Evolutionary conservation across 2,329 filamentous ascomycete species (phyloP).

Genomic region (Aureobasidium sp.): DNA sequence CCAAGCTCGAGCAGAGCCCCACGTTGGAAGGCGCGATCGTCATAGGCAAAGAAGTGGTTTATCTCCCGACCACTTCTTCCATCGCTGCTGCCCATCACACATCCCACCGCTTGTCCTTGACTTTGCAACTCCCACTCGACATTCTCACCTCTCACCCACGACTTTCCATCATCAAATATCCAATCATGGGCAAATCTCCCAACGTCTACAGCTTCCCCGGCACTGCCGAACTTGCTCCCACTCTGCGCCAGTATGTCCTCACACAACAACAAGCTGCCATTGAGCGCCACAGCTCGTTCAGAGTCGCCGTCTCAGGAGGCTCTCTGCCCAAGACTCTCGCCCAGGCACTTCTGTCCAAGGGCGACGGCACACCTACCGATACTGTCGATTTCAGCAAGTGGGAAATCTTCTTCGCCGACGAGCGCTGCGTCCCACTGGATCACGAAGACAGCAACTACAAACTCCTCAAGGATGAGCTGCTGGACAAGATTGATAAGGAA

Average conservation of each 20-base stretch:
- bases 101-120: neutral
- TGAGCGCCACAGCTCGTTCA: slow-evolving; percentile 84
- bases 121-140: neutral
- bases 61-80: slow-evolving; percentile 7
- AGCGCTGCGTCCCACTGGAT: slow-evolving; percentile 92
- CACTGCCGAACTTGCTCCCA: slow-evolving; percentile 76
- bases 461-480: slow-evolving; percentile 85
- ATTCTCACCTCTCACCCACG: neutral
- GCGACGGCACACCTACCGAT: slow-evolving; percentile 62
- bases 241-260: slow-evolving; percentile 85
- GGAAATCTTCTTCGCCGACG: slow-evolving; percentile 99
- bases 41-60: slow-evolving; percentile 17
- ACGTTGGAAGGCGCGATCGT: slow-evolving; percentile 5
- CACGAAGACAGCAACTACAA: slow-evolving; percentile 96
- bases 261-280: slow-evolving; percentile 84
- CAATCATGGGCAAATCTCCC: slow-evolving; percentile 43
- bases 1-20: slow-evolving; percentile 10
- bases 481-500: slow-evolving; percentile 82
- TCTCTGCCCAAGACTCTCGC: slow-evolving; percentile 92
- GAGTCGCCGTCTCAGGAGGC: slow-evolving; percentile 92
- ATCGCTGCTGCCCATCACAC: neutral
- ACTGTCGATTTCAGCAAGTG: slow-evolving; percentile 83
- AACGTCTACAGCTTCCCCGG: slow-evolving; percentile 84
- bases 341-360: slow-evolving; percentile 74
- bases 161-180: neutral